Base-by-base conservation (phyloP, 1,139 yeast species). In the Kurtzmaniella quercitrusa region DNA sequence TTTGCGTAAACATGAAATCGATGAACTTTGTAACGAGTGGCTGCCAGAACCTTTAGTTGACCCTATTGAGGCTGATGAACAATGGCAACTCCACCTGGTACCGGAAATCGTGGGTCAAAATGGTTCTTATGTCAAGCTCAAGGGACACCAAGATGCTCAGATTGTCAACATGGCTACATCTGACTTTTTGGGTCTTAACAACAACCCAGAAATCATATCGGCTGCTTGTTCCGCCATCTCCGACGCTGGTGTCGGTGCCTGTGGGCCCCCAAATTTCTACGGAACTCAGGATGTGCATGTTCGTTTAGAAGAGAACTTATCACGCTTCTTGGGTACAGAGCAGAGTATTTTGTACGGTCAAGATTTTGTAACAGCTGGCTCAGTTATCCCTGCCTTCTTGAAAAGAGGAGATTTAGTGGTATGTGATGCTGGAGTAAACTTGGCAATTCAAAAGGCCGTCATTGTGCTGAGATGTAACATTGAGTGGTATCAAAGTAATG, bases 181-280 rank as follows among this genome's bases (percentile, higher is more conserved):
- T 47, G 88, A 84, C 61, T 83, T 78, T 49, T 71, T 88, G 53
- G 75, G 78, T 53, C 67, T 86, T 58, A 75, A 80, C 42, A 63
- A 65, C 37, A 67, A 76, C 52, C 63, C 65, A 15, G 59, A 50
- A 15, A 70, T 89, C 33, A 70, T 69, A 45, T 62, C 70, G n/a
- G 76, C 72, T 15, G 89, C 93, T 4, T 72, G 76, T 45, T 60
- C 68, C 22, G 75, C 81, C 23, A 82, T 93, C 47, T 70, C 72
- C 38, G 71, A 73, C 44, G 81, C 86, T 45, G 99, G 99, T 57
- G 98, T 93, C 41, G 98, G 99, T 49, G 94, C 98, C 1, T 93
- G 99, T 71, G 97, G 98, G 22, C 98, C 99, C 2, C 96, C 98
- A 36, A 95, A 95, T 47, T 93, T 93, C 55, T 93, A 91, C 63